Conservation (phyloP, 192 early-diverging fungal species). For the Backusella luteola region DNA sequence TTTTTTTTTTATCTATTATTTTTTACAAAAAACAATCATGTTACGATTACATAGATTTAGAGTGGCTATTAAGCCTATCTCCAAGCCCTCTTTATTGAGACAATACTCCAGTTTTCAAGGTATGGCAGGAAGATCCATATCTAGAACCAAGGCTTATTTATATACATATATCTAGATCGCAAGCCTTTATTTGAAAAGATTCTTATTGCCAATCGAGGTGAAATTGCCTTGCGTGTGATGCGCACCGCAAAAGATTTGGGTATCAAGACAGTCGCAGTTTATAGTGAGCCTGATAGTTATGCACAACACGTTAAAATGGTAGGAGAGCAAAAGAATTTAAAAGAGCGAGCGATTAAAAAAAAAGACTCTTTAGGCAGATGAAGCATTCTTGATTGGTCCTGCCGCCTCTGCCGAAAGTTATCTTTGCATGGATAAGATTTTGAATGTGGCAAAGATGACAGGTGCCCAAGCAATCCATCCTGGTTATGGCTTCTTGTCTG, state of each 20-base stretch:
- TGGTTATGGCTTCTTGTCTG: constrained; percentile 96
- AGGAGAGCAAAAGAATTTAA: neutral
- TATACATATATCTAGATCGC: constrained; percentile 34
- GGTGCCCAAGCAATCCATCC: constrained; percentile 95
- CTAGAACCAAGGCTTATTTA: no score
- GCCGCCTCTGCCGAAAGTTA: constrained; percentile 82
- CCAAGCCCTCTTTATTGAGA: neutral
- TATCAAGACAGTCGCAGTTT: constrained; percentile 93
- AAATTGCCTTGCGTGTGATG: constrained; percentile 81
- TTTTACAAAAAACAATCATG: neutral
- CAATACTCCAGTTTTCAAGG: neutral
- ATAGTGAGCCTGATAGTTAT: constrained; percentile 86
- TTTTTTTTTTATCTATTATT: neutral
- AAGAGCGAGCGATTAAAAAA: neutral
- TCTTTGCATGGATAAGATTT: constrained; percentile 74
- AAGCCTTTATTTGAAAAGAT: constrained; percentile 95
- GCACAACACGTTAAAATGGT: constrained; percentile 83
- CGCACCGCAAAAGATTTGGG: constrained; percentile 84
- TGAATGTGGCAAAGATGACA: constrained; percentile 70
- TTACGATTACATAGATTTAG: neutral
- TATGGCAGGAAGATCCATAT: neutral
- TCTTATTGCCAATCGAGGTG: constrained; percentile 90
- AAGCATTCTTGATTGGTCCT: constrained; percentile 88
- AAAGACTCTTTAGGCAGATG: constrained; percentile 69
- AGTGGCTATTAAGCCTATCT: neutral